These are phyloP conservation scores for Ascoidea tarda DNA, from an alignment of 805 yeast species.

Conservation along the genomic window DNA sequence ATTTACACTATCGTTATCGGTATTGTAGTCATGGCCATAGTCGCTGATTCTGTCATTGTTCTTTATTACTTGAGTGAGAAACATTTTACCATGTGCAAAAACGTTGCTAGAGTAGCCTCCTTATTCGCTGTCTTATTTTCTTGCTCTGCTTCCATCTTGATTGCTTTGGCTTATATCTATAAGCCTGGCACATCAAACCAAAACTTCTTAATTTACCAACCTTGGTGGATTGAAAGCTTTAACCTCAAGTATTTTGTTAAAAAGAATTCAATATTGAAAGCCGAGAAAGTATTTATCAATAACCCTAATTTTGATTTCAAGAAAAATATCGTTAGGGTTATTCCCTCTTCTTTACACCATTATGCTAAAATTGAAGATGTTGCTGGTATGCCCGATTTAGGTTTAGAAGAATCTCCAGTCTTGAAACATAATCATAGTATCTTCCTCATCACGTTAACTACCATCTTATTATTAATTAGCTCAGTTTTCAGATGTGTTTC, in stretches of 20 bases:
- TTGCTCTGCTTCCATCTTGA: conserved; percentile 32
- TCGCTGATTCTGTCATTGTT: conserved; percentile 49
- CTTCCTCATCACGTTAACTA: conserved; percentile 25
- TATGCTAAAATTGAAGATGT: conserved; percentile 18
- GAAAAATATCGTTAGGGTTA: conserved; percentile 38
- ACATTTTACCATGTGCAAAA: conserved; percentile 34
- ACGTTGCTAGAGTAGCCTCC: conserved; percentile 38
- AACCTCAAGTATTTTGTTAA: conserved; percentile 42
- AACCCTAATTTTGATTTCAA: conserved; percentile 24
- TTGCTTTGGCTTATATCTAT: conserved; percentile 35
- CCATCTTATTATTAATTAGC: conserved; percentile 34
- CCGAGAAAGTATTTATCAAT: conserved; percentile 30
- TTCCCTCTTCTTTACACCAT: conserved; percentile 37
- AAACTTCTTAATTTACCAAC: conserved; percentile 44
- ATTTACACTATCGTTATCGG: conserved; percentile 41
- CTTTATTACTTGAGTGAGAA: conserved; percentile 33
- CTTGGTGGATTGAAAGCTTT: conserved; percentile 69
- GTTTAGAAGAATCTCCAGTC: conserved; percentile 19
- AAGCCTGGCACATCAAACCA: conserved; percentile 39
- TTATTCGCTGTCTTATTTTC: conserved; percentile 36
- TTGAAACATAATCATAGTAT: conserved; percentile 40
- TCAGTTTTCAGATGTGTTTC: conserved; percentile 36
- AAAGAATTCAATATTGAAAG: conserved; percentile 33
- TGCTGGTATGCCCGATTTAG: conserved; percentile 11
- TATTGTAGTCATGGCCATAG: conserved; percentile 53